Base-by-base conservation (phyloP, 2,329 filamentous ascomycete species). In the Apiospora kogelbergensis region DNA sequence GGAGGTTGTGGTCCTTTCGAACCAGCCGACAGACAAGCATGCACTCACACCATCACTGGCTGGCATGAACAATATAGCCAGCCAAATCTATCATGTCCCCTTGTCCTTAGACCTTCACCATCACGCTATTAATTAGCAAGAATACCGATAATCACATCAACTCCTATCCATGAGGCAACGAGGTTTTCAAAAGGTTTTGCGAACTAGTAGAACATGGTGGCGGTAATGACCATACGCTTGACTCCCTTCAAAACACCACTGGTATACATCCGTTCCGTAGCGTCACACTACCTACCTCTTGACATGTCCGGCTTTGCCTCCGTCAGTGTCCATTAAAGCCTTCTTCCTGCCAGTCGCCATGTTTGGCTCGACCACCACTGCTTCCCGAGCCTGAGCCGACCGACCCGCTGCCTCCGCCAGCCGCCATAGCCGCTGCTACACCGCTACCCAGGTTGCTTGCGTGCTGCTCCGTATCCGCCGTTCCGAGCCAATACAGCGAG, bases 401-500 rank as follows among this genome's bases (percentile, higher is more conserved):
- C 20, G 77, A 80, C 60, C 81, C 81, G 24, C 79, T 71, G 10
- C 72, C 73, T 22, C 71, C 79, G 46, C 77, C 81, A 9, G 78
- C 84, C 63, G 81, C 84, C 60, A 81, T 82, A 57, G 79, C 85
- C 69, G 80, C 84, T 41, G 81, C 85, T 9, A 78, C 81, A 40
- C 80, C 78, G 69, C 86, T 84, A 64, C 88, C 85, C 67, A 91
- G 80, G 71, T 85, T 83, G 73, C 84, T 86, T 63, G 86, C 85
- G 76, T 91, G 88, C 74, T 85, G 78, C 77, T 90, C 90, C 42
- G 89, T 86, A 74, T 93, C 89, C 40, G 85, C 83, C 3, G 89
- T 88, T 70, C 93, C 93, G 77, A 94, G 89, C 88, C 91, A 95
- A 81, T 95, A 98, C 71, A 98, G 83, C 80, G 94, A 92, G 73